Conservation (phyloP, 2,329 filamentous ascomycete genomes). For the Geosmithia flava region DNA sequence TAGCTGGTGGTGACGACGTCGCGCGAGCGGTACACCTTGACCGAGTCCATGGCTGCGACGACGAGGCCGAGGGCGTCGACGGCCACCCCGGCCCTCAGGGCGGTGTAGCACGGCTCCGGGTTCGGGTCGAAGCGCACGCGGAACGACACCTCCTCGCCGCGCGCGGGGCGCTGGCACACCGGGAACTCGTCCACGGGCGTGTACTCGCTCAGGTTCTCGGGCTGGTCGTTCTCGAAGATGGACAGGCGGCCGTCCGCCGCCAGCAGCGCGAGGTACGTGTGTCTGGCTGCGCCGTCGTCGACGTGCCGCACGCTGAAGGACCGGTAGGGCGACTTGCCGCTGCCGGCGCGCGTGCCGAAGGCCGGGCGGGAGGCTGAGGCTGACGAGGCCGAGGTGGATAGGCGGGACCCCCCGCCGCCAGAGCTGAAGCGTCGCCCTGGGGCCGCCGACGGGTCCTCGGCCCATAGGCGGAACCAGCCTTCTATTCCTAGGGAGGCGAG, state of each 20-base stretch:
- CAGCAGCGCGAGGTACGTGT: slow-evolving; percentile 77
- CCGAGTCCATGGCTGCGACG: slow-evolving; percentile 73
- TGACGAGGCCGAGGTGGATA: slow-evolving; percentile 19
- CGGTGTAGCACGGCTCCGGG: slow-evolving; percentile 64
- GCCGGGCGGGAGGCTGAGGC: slow-evolving; percentile 33
- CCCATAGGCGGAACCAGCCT: slow-evolving; percentile 84
- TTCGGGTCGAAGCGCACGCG: slow-evolving; percentile 82
- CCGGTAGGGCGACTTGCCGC: slow-evolving; percentile 48
- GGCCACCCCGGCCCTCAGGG: slow-evolving; percentile 69
- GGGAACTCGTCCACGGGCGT: slow-evolving; percentile 62
- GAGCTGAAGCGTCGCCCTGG: slow-evolving; percentile 71
- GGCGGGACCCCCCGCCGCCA: slow-evolving; percentile 9
- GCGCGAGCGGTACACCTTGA: slow-evolving; percentile 71
- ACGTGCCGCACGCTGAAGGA: slow-evolving; percentile 79
- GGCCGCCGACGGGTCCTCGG: slow-evolving; percentile 73
- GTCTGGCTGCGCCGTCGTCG: slow-evolving; percentile 64
- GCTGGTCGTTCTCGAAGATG: slow-evolving; percentile 75
- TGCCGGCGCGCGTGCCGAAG: slow-evolving; percentile 40
- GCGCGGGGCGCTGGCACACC: slow-evolving; percentile 55
- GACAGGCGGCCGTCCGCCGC: slow-evolving; percentile 70
- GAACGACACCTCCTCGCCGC: slow-evolving; percentile 82
- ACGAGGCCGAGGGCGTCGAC: slow-evolving; percentile 69
- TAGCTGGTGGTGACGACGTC: slow-evolving; percentile 40
- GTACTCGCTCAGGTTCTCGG: slow-evolving; percentile 71
- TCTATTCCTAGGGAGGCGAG: slow-evolving; percentile 83